These are phyloP conservation scores for Hyaloscypha hepaticicola DNA, from an alignment of 495 filamentous ascomycete genomes.

Conservation along the genomic window DNA sequence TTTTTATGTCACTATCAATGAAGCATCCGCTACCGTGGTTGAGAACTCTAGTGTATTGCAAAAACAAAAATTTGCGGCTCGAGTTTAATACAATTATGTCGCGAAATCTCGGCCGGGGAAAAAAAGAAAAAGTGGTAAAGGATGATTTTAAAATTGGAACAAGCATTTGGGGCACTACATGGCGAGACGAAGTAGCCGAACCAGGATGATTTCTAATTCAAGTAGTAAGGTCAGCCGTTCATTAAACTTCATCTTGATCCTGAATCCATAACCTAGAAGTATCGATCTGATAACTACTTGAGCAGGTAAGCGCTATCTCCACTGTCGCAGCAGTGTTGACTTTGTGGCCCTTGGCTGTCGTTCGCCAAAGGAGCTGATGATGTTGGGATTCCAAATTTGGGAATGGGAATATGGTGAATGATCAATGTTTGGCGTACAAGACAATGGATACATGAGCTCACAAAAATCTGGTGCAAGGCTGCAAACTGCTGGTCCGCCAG, in stretches of 20 bases:
- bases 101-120: no score
- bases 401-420: conserved; percentile 45
- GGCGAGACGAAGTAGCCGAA: no score
- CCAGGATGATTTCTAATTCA: no score
- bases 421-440: background rate
- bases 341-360: conserved; percentile 42
- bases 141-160: no score
- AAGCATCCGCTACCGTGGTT: no score
- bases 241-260: background rate
- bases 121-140: no score
- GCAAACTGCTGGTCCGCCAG: conserved; percentile 22
- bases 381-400: conserved; percentile 48
- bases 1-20: no score
- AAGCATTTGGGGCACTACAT: no score
- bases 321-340: conserved; percentile 38
- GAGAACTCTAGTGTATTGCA: no score
- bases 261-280: background rate
- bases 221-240: background rate
- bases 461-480: background rate
- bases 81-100: no score
- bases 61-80: no score
- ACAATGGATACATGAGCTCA: background rate
- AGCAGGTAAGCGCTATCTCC: no score
- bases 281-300: conserved; percentile 43
- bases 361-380: conserved; percentile 49